phyloP scores from a whole-genome alignment of 495 filamentous ascomycete species.

The Aspergillus diversus region DNA sequence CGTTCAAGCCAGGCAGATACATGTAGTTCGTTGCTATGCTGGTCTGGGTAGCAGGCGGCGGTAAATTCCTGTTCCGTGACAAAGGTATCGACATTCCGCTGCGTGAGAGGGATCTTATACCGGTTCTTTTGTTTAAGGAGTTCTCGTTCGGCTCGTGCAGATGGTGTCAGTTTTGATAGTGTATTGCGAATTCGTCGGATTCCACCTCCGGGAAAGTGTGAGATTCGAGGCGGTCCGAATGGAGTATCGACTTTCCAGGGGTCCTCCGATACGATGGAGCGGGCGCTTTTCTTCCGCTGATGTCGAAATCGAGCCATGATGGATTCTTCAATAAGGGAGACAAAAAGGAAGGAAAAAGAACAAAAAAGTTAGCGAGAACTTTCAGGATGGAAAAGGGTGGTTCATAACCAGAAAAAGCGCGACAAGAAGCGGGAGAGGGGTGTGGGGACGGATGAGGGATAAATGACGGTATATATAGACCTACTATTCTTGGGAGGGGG shows the following conservation, averaged over 20 bases:
- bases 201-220: conserved; percentile 33
- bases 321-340: conserved; percentile 11
- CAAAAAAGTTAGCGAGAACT: background rate
- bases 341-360: background rate
- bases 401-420: background rate
- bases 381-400: background rate
- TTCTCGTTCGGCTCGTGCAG: conserved; percentile 46
- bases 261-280: conserved; percentile 35
- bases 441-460: background rate
- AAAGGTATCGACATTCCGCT: conserved; percentile 50
- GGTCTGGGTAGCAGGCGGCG: conserved; percentile 62
- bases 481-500: background rate
- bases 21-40: conserved; percentile 61
- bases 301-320: conserved; percentile 35
- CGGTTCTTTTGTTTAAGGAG: conserved; percentile 45
- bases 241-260: conserved; percentile 43
- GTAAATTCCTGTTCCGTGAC: conserved; percentile 45
- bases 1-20: conserved; percentile 71
- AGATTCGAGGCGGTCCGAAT: conserved; percentile 44
- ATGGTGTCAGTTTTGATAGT: conserved; percentile 39
- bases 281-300: conserved; percentile 31
- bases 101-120: conserved; percentile 46
- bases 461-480: conserved; percentile 5
- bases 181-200: conserved; percentile 46
- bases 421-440: background rate